Conservation (phyloP, 2,329 filamentous ascomycete genomes). For the Geosmithia morbida region DNA sequence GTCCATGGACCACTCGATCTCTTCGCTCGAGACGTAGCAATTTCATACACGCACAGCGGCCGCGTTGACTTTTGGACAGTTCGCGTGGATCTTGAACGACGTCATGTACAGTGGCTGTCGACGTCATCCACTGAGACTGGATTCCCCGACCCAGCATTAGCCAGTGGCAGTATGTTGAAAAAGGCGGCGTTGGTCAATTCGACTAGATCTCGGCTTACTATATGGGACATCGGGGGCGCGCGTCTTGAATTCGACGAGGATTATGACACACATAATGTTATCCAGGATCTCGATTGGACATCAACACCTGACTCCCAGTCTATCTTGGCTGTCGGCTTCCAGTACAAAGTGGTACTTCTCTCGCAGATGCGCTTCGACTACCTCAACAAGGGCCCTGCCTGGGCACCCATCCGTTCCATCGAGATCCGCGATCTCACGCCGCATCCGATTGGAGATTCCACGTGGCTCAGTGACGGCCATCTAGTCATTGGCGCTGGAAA, state of each 20-base stretch:
- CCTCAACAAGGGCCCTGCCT: conserved; percentile 74
- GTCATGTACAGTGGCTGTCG: conserved; percentile 62
- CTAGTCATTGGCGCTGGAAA: conserved; percentile 83
- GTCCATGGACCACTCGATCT: conserved; percentile 71
- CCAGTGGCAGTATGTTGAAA: conserved; percentile 73
- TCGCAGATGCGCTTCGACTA: conserved; percentile 88
- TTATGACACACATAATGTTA: conserved; percentile 57
- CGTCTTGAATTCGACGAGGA: conserved; percentile 70
- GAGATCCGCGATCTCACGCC: conserved; percentile 69
- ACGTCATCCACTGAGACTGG: conserved; percentile 74
- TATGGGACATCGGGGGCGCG: conserved; percentile 77
- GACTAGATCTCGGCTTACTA: conserved; percentile 60
- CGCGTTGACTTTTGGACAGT: conserved; percentile 77
- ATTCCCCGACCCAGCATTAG: conserved; percentile 56
- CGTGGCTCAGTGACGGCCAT: conserved; percentile 76
- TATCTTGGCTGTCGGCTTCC: conserved; percentile 83
- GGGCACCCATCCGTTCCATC: conserved; percentile 75
- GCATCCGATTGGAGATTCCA: conserved; percentile 83
- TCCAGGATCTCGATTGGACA: conserved; percentile 87
- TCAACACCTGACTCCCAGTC: conserved; percentile 81
- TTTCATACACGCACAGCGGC: conserved; percentile 68
- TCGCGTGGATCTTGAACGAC: conserved; percentile 45
- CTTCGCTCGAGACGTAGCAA: conserved; percentile 73
- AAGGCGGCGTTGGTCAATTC: conserved; percentile 75
- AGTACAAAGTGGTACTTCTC: conserved; percentile 68